Base-by-base conservation (phyloP, 257 asterid species). In the Penstemon newberryi region DNA sequence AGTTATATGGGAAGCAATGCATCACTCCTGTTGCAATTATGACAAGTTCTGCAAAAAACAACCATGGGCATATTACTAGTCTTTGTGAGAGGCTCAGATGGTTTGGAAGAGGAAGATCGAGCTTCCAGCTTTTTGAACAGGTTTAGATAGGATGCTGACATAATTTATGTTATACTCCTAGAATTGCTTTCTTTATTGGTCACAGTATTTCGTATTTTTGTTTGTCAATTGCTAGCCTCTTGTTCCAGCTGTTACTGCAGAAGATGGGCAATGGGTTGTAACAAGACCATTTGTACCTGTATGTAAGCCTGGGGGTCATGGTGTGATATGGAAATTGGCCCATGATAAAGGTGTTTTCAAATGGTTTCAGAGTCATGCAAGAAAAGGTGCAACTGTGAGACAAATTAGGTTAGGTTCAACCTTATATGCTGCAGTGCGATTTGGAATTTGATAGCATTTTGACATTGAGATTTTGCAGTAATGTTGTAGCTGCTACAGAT, bases 231-330 rank as follows among this genome's bases (percentile, higher is more conserved):
- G 74, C 73, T 71, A 94, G 99, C 99, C 99, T 80, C 96, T 91
- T 78, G 99, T 94, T 83, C 99, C 99, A 77, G 90, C 91, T 77
- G 90, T 94, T 70, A 80, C 89, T 61, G 96, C 97, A 53, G 95
- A 89, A 80, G 96, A 91, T 83, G 99, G 99, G 49, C 79, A 84
- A 52, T 94, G 99, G 99, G 82, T 94, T 67, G 89, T 79, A 43
- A 41, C 76, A 53, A 73, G 89, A 69, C 90, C 89, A 50, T 90
- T 87, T 70, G 75, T 61, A 74, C 96, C 97, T 39, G 81, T 94
- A 44, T 87, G 96, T 84, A 94, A 94, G 82, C 99, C 99, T 75
- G 99, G 99, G 50, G 99, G 99, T 77, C 99, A 94, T 78, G 99
- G 99, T 56, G 99, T 85, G 78, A 89, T 94, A 77, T 94, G 99